Evolutionary conservation across 2,329 filamentous ascomycete species (phyloP), one percentile per base, ranked within the genome.

Genomic region (Beauveria brongniartii): DNA sequence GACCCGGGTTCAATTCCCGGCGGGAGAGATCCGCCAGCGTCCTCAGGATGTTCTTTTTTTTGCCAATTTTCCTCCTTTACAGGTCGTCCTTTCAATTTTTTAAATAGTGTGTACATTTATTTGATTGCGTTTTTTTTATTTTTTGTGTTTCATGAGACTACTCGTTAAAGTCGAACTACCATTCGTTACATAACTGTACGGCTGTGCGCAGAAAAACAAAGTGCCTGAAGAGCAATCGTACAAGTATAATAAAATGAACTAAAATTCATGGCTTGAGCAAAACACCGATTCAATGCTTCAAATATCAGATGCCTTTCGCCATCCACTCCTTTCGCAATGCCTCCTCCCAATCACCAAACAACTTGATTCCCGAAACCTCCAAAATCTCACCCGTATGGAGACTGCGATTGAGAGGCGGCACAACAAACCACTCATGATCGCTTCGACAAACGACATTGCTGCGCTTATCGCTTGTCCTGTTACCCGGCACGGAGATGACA

Each of bases 381-480:
- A 76, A 56, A 34, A 77, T 74, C 67, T 77, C 73, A 1, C 75
- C 75, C 14, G 70, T 70, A 14, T 74, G 72, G 24, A 77, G 55
- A 2, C 69, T 64, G 44, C 62, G 68, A n/a, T 67, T 65, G 61
- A 77, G 62, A 5, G 75, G 70, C 26, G 70, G 72, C n/a, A 77
- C 73, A 1, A 65, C 52, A 20, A 77, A 69, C 75, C 75, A 77
- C 44, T 70, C 66, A 52, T 77, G 75, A 44, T 74, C 70, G 18
- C 67, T 68, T n/a, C 70, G 66, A 47, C 74, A 76, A 28, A 73
- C 66, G 22, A 73, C 57, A 12, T 72, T 70, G 9, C 63, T 56
- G 7, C 64, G 67, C 4, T 68, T 65, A 26, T 73, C 70, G 5
- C 62, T 63, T 9, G 69, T 72, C 55, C 68, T 69, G 58, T 74